Evolutionary conservation across 441 rosid genomes (phyloP), one percentile per base, ranked within the genome.

Genomic region (Gossypium aridum): DNA sequence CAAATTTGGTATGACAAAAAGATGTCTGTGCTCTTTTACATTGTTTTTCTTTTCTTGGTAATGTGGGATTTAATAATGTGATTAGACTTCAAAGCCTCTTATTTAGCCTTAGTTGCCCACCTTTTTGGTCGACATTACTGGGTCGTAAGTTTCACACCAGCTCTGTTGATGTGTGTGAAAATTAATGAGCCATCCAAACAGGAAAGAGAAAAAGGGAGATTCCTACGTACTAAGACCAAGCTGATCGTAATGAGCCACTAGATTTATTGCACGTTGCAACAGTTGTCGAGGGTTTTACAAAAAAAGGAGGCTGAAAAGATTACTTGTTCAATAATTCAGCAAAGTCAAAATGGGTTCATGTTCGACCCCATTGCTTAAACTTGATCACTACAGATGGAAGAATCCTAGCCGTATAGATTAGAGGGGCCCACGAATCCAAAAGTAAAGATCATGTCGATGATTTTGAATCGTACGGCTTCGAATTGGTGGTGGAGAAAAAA

Each of bases 101-200:
- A 51, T 6, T 2, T 54, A 54, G 23, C 22, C 59, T n/a, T 54
- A 17, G 57, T 6, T 14, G 22, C 22, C 57, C 1, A 16, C 59
- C 23, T 5, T 17, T n/a, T 6, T 17, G 1, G 28, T 57, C 7
- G 2, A n/a, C 17, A 45, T 43, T 67, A 75, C 49, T 75, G 6
- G 69, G 39, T 2, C 69, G 61, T 13, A 25, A 9, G n/a, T 57
- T 2, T 0, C 20, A 12, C 51, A 67, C 63, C 13, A 0, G 19
- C 69, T 3, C 7, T 4, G 1, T 6, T 25, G n/a, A 69, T 20
- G 67, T 28, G 75, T 77, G 45, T 57, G 45, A 43, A 10, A 2
- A 45, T 66, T 22, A 23, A 57, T 12, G 71, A 66, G 3, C 65
- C 56, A 25, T 12, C 84, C 80, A 57, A 78, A 62, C 73, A 34